These are phyloP conservation scores for Skeletonema grethae DNA, from an alignment of 108 stramenopile species.

Conservation along the genomic window DNA sequence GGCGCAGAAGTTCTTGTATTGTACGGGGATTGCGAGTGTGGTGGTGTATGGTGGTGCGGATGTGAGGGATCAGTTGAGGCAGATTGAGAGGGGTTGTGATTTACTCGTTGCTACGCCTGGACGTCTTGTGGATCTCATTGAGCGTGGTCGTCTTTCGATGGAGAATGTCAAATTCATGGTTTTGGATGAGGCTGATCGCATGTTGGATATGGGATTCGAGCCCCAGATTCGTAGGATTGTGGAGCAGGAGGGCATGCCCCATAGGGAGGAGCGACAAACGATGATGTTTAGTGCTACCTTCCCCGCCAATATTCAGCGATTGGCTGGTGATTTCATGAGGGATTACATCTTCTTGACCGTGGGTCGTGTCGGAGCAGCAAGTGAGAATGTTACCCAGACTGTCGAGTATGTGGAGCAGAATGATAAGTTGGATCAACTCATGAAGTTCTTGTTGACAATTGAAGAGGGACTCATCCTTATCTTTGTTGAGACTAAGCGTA, in stretches of 20 bases:
- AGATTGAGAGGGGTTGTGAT: slow-evolving; percentile 88
- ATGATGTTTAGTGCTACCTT: slow-evolving; percentile 99
- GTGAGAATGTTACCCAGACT: slow-evolving; percentile 67
- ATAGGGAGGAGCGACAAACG: slow-evolving; percentile 86
- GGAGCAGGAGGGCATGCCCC: slow-evolving; percentile 73
- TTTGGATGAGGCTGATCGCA: slow-evolving; percentile 95
- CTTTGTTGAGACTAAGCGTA: slow-evolving; percentile 98
- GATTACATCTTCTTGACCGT: slow-evolving; percentile 97
- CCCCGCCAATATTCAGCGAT: slow-evolving; percentile 90
- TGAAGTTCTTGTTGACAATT: slow-evolving; percentile 86
- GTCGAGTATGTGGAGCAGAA: slow-evolving; percentile 93
- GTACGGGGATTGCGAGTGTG: slow-evolving; percentile 93
- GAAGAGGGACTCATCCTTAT: slow-evolving; percentile 95
- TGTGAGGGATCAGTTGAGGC: slow-evolving; percentile 86
- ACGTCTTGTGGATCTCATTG: slow-evolving; percentile 94
- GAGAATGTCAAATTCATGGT: slow-evolving; percentile 86
- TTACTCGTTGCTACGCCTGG: slow-evolving; percentile 99
- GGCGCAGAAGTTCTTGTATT: slow-evolving; percentile 94
- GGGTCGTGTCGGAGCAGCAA: slow-evolving; percentile 92
- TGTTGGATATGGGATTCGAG: slow-evolving; percentile 99
- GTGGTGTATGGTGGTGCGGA: slow-evolving; percentile 97
- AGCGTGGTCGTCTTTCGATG: slow-evolving; percentile 90
- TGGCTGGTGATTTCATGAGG: slow-evolving; percentile 93
- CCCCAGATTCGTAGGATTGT: slow-evolving; percentile 91
- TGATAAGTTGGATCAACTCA: slow-evolving; percentile 86